Evolutionary conservation across 2,329 filamentous ascomycete species (phyloP).

Genomic region (Alternaria conjuncta): DNA sequence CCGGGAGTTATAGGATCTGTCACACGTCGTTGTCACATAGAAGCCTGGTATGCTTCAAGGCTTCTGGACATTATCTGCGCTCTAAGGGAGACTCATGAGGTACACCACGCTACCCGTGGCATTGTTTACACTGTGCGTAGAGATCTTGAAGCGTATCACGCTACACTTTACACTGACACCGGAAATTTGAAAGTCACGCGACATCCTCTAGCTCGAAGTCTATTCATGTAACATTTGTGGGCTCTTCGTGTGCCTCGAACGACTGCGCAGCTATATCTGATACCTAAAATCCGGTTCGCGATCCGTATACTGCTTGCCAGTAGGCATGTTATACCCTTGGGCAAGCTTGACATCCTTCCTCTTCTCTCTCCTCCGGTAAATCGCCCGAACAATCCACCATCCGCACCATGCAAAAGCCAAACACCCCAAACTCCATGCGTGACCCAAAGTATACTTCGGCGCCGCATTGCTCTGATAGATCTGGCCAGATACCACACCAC

Average conservation of each 20-base stretch:
- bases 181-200: not conserved
- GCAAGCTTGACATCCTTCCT: slow-evolving; percentile 39
- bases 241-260: rapidly evolving
- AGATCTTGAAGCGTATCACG: not conserved
- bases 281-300: slow-evolving; percentile 41
- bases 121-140: rapidly evolving
- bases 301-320: slow-evolving; percentile 33
- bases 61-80: no score
- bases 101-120: rapidly evolving
- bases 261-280: slow-evolving; percentile 18
- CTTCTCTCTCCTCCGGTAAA: slow-evolving; percentile 42
- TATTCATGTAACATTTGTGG: not conserved
- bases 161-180: rapidly evolving
- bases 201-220: not conserved
- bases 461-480: slow-evolving; percentile 41
- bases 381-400: slow-evolving; percentile 46
- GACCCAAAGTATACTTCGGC: slow-evolving; percentile 37
- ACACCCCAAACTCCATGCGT: slow-evolving; percentile 49
- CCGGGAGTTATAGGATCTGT: no score
- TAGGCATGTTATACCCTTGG: slow-evolving; percentile 24
- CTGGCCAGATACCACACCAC: slow-evolving; percentile 42
- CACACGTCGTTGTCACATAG: not conserved
- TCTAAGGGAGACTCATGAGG: no score
- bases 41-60: not conserved
- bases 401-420: slow-evolving; percentile 46